Conservation (phyloP, 2,329 filamentous ascomycete species). For the Curvularia sp. region DNA sequence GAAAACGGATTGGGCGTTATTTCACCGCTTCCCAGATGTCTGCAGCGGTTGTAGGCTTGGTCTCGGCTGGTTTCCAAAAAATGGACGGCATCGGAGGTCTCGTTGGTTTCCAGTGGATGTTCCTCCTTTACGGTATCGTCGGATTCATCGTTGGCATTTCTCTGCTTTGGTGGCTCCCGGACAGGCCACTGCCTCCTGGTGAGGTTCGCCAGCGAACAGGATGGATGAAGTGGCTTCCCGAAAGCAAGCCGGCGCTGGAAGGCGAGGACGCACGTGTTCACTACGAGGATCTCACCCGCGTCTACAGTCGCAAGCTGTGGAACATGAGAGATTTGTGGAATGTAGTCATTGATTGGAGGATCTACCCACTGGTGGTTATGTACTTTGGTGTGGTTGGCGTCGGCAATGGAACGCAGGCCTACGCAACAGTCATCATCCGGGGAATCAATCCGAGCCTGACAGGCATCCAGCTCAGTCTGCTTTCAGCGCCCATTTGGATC, state of each 20-base stretch:
- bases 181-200: conserved; percentile 79
- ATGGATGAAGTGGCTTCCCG: conserved; percentile 71
- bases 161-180: conserved; percentile 89
- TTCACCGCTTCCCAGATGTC: conserved; percentile 90
- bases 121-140: conserved; percentile 82
- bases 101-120: conserved; percentile 92
- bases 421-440: conserved; percentile 84
- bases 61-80: conserved; percentile 88
- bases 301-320: conserved; percentile 81
- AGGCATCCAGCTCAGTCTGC: conserved; percentile 76
- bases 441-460: conserved; percentile 77
- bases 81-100: conserved; percentile 82
- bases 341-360: conserved; percentile 83
- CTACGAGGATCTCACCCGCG: conserved; percentile 80
- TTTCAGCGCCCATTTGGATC: conserved; percentile 93
- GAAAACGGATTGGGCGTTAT: conserved; percentile 87
- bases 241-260: conserved; percentile 72
- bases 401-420: conserved; percentile 87
- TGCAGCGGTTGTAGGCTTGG: conserved; percentile 85
- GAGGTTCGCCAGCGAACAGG: conserved; percentile 60
- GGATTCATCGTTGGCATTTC: conserved; percentile 74
- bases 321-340: conserved; percentile 70
- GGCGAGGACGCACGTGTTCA: conserved; percentile 82
- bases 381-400: conserved; percentile 95
- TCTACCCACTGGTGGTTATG: conserved; percentile 88